Evolutionary conservation across 2,329 filamentous ascomycete genomes (phyloP).

Genomic region (Setomelanomma holmii): DNA sequence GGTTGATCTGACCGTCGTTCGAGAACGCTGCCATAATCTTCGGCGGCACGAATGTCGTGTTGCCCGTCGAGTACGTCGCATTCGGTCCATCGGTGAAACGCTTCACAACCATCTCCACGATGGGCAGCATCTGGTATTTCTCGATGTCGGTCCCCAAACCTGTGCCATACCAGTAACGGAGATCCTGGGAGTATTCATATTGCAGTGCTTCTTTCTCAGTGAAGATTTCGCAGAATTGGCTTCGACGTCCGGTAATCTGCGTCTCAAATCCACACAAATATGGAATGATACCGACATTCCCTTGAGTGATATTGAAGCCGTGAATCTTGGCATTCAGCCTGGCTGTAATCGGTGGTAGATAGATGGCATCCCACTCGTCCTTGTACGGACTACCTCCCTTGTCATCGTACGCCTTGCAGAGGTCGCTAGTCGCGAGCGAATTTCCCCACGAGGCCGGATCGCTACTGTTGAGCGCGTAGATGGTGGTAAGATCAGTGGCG

Average conservation of each 20-base stretch:
- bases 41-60: slow-evolving; percentile 59
- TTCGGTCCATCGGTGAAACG: slow-evolving; percentile 62
- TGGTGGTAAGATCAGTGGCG: slow-evolving; percentile 60
- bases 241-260: slow-evolving; percentile 67
- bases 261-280: slow-evolving; percentile 77
- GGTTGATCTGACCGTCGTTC: slow-evolving; percentile 71
- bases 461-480: slow-evolving; percentile 65
- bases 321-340: slow-evolving; percentile 63
- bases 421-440: slow-evolving; percentile 68
- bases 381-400: slow-evolving; percentile 58
- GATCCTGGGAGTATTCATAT: slow-evolving; percentile 73
- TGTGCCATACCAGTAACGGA: slow-evolving; percentile 72
- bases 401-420: slow-evolving; percentile 67
- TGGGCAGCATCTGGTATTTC: slow-evolving; percentile 67
- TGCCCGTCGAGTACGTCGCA: slow-evolving; percentile 57
- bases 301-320: slow-evolving; percentile 63
- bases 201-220: slow-evolving; percentile 66
- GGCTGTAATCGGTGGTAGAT: slow-evolving; percentile 60
- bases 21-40: slow-evolving; percentile 67
- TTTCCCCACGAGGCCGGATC: slow-evolving; percentile 65
- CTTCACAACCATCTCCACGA: slow-evolving; percentile 61
- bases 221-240: slow-evolving; percentile 69
- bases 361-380: slow-evolving; percentile 59
- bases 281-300: slow-evolving; percentile 65
- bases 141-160: slow-evolving; percentile 64